These are phyloP conservation scores for Trametes villosa DNA, from an alignment of 768 basidiomycete genomes.

Conservation along the genomic window DNA sequence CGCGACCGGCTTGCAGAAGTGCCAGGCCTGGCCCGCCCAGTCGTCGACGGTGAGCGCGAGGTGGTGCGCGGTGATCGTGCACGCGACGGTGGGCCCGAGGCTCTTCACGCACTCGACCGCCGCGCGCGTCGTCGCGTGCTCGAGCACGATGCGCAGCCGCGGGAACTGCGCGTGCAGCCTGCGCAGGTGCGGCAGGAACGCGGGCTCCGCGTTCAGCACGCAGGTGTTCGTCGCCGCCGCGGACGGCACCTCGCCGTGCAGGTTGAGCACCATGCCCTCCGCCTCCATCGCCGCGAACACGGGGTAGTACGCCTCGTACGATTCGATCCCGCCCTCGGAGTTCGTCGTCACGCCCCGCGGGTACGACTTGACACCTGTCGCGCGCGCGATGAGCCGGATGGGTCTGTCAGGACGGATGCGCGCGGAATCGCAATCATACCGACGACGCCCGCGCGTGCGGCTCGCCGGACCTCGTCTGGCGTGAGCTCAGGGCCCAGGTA, in stretches of 20 bases:
- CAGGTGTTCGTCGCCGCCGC: slow-evolving; percentile 80
- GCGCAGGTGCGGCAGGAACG: slow-evolving; percentile 86
- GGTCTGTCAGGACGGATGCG: background rate
- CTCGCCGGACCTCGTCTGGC: slow-evolving; percentile 88
- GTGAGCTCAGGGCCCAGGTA: slow-evolving; percentile 93
- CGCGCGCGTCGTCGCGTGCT: slow-evolving; percentile 93
- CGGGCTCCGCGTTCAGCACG: slow-evolving; percentile 90
- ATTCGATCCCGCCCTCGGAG: slow-evolving; percentile 94
- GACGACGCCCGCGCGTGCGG: slow-evolving; percentile 79
- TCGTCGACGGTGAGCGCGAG: slow-evolving; percentile 93
- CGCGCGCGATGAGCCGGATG: background rate
- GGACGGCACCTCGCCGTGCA: slow-evolving; percentile 98
- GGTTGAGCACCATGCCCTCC: slow-evolving; percentile 90
- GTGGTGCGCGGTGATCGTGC: slow-evolving; percentile 97
- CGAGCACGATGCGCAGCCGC: slow-evolving; percentile 89
- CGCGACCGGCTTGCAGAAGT: slow-evolving; percentile 98
- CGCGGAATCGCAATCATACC: slow-evolving; percentile 38
- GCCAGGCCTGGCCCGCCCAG: slow-evolving; percentile 94
- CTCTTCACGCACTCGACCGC: slow-evolving; percentile 86
- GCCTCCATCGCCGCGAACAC: slow-evolving; percentile 95
- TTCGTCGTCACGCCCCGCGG: slow-evolving; percentile 98
- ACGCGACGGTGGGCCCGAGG: slow-evolving; percentile 83
- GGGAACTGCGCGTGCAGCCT: slow-evolving; percentile 86
- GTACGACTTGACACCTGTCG: slow-evolving; percentile 88
- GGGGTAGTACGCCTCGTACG: slow-evolving; percentile 91